A percentile compares a stretch with the other conserved stretches of the same genome.
These are phyloP conservation scores for Jacaranda mimosifolia DNA, from an alignment of 257 asterid genomes.

Conservation along the genomic window DNA sequence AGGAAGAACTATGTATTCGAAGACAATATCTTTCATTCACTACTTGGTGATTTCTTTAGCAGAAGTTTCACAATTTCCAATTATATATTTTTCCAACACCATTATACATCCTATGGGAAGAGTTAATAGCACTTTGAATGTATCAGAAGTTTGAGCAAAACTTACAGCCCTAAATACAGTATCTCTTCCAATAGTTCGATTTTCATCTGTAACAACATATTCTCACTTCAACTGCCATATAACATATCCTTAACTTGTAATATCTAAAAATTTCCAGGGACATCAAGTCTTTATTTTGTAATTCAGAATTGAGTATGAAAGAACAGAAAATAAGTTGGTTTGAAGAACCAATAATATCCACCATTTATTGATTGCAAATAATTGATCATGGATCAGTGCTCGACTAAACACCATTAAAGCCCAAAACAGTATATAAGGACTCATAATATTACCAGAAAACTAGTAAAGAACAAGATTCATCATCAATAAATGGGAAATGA, in stretches of 20 bases:
- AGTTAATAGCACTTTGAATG: not conserved
- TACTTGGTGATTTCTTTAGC: not conserved
- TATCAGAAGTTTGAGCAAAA: not conserved
- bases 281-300: not conserved
- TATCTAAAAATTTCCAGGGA: not conserved
- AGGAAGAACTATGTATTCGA: not conserved
- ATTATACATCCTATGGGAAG: not conserved
- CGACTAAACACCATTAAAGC: not conserved
- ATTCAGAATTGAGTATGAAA: not conserved
- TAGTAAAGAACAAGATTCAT: not conserved
- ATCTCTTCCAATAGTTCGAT: not conserved
- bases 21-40: not conserved
- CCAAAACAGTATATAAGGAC: not conserved
- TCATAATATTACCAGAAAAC: not conserved
- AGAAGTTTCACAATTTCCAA: not conserved
- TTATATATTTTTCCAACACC: not conserved
- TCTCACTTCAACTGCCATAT: not conserved
- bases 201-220: not conserved
- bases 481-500: constrained; percentile 12
- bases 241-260: not conserved
- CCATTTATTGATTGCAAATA: not conserved
- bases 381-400: too few relatives aligned
- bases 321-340: not conserved
- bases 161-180: not conserved
- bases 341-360: not conserved